A percentile compares a stretch with the other conserved stretches of the same genome.
phyloP scores from a whole-genome alignment of 1,139 yeast genomes.

The Suhomyces guaymorum region DNA sequence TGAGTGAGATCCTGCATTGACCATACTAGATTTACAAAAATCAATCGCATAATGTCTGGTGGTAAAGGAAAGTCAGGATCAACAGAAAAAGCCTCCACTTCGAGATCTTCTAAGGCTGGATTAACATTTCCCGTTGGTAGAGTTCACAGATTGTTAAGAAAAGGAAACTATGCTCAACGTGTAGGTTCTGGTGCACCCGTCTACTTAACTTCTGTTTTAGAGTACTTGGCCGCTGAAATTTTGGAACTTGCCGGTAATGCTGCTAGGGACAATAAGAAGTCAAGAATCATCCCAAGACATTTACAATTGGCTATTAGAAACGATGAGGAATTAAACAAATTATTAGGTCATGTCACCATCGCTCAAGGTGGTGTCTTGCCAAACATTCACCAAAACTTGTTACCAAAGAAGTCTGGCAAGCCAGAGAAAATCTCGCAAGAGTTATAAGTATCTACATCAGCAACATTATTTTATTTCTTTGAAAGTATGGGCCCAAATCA shows the following conservation, averaged over 20 bases:
- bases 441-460: slow-evolving; percentile 14
- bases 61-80: slow-evolving; percentile 98
- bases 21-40: too few species aligned
- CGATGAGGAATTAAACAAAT: slow-evolving; percentile 94
- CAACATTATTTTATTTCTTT: slow-evolving; percentile 9
- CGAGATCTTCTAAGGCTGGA: slow-evolving; percentile 98
- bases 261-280: slow-evolving; percentile 96
- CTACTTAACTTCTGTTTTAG: slow-evolving; percentile 93
- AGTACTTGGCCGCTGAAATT: slow-evolving; percentile 95
- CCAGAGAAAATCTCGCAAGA: slow-evolving; percentile 22
- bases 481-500: slow-evolving; percentile 3
- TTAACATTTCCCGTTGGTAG: slow-evolving; percentile 99
- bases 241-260: slow-evolving; percentile 99
- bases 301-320: slow-evolving; percentile 97
- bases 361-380: slow-evolving; percentile 30
- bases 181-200: slow-evolving; percentile 99
- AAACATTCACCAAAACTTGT: slow-evolving; percentile 25
- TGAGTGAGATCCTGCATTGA: too few species aligned
- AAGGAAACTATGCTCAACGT: slow-evolving; percentile 99
- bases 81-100: slow-evolving; percentile 89
- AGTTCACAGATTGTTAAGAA: slow-evolving; percentile 95
- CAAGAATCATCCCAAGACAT: slow-evolving; percentile 98
- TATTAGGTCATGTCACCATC: slow-evolving; percentile 47
- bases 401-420: slow-evolving; percentile 24
- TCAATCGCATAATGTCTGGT: slow-evolving; percentile 70